A percentile compares a stretch with the other conserved stretches of the same genome.
Conservation (phyloP, 345 rosid species). For the Mangifera indica region DNA sequence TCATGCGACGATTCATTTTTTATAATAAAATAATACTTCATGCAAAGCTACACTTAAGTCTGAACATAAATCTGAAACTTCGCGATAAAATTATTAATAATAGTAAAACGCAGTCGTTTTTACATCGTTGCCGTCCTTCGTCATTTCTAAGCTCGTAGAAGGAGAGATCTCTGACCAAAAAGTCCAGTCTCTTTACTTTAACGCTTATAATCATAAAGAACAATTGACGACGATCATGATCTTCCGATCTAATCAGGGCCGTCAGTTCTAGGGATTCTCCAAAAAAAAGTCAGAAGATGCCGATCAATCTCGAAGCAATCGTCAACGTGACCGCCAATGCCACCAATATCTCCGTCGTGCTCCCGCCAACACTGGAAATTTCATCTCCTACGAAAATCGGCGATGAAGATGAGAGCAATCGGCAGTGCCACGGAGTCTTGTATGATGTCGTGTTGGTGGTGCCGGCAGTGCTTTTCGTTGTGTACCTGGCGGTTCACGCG, state of each 20-base stretch:
- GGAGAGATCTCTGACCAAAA: background rate
- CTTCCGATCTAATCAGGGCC: background rate
- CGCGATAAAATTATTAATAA: too few relatives aligned
- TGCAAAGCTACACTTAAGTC: too few relatives aligned
- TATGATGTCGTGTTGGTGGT: conserved; percentile 34
- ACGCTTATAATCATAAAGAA: background rate
- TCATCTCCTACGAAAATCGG: background rate
- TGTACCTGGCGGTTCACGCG: conserved; percentile 50
- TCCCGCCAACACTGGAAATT: conserved; percentile 11
- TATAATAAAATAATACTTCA: too few relatives aligned
- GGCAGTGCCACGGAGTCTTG: conserved; percentile 42
- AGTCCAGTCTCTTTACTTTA: background rate
- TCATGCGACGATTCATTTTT: too few relatives aligned
- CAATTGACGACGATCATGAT: too few relatives aligned
- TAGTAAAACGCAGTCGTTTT: background rate
- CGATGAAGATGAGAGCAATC: background rate
- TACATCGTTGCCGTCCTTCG: background rate
- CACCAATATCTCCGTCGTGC: conserved; percentile 18
- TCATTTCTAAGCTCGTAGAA: background rate
- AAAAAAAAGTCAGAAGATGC: conserved; percentile 5
- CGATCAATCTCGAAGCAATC: conserved; percentile 17
- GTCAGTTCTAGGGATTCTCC: conserved; percentile 17
- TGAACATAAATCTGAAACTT: too few relatives aligned
- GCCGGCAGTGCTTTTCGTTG: conserved; percentile 41
- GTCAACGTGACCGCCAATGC: background rate